Percentiles rank a stretch among this genome's conserved stretches.
These are phyloP conservation scores for Chrysoporthe austroafricana DNA, from an alignment of 2,329 filamentous ascomycete species.

Conservation along the genomic window DNA sequence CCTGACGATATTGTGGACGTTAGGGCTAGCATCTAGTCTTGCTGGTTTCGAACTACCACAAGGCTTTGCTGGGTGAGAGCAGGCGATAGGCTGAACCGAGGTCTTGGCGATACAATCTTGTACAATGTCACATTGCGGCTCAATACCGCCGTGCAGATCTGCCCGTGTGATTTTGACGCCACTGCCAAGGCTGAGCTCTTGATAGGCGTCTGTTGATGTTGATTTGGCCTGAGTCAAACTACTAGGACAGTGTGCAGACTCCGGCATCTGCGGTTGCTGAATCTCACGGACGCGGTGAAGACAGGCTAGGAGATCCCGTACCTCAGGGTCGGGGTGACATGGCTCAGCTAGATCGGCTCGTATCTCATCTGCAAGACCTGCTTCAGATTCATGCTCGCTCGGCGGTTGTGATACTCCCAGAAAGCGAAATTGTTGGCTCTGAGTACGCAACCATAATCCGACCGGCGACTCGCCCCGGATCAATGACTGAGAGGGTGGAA, in stretches of 20 bases:
- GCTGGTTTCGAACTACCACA: background rate
- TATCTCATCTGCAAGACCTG: background rate
- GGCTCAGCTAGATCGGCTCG: background rate
- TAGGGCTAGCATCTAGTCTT: background rate
- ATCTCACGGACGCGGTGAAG: background rate
- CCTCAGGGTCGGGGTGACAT: background rate
- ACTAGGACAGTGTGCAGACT: background rate
- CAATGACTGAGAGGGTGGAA: constrained; percentile 22
- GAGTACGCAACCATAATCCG: constrained; percentile 26
- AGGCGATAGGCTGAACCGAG: background rate
- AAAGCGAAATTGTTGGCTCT: constrained; percentile 20
- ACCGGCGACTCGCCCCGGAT: constrained; percentile 26
- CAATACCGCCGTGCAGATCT: background rate
- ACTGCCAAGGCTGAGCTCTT: background rate
- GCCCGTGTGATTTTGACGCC: background rate
- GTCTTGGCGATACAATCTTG: too few species aligned
- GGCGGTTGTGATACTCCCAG: constrained; percentile 12
- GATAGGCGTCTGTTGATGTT: background rate
- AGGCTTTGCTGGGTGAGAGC: background rate
- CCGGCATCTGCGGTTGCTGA: background rate
- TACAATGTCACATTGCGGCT: too few species aligned
- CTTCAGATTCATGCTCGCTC: constrained; percentile 16
- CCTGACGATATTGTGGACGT: background rate
- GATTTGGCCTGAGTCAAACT: background rate
- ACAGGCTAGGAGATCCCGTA: background rate